phyloP scores from a whole-genome alignment of 106 monocot species.

The Xerophyta viscosa region DNA sequence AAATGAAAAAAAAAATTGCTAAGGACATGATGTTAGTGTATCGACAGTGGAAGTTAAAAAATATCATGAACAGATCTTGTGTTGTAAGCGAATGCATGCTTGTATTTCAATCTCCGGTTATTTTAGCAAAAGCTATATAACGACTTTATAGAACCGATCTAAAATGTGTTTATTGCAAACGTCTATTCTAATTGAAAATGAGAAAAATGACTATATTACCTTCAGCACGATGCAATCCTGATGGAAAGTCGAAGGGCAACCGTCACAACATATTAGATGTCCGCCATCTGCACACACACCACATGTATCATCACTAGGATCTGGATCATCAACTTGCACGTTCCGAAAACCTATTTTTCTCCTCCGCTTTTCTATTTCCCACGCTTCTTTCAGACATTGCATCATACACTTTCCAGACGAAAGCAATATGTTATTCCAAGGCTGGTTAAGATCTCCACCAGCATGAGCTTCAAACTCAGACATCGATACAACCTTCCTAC shows the following conservation, averaged over 20 bases:
- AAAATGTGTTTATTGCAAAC: too few species aligned
- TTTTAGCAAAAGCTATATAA: too few species aligned
- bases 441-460: conserved; percentile 19
- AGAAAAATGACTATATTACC: too few species aligned
- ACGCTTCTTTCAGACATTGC: conserved; percentile 43
- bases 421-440: conserved; percentile 44
- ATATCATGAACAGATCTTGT: too few species aligned
- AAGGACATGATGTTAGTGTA: too few species aligned
- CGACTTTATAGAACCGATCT: too few species aligned
- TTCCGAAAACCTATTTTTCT: conserved; percentile 17
- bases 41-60: too few species aligned
- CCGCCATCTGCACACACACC: conserved; percentile 81
- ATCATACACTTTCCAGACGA: conserved; percentile 48
- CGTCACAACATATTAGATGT: conserved; percentile 63
- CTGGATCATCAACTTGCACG: conserved; percentile 16
- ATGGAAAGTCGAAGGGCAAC: conserved; percentile 74
- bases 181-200: too few species aligned
- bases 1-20: too few species aligned
- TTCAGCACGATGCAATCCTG: conserved; percentile 54
- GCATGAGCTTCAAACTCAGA: conserved; percentile 49
- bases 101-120: too few species aligned
- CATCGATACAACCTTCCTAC: conserved; percentile 28
- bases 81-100: too few species aligned
- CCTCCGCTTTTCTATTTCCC: conserved; percentile 31
- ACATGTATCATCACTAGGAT: conserved; percentile 71